phyloP scores from a whole-genome alignment of 768 basidiomycete species.

The Boletus tomentosulus region DNA sequence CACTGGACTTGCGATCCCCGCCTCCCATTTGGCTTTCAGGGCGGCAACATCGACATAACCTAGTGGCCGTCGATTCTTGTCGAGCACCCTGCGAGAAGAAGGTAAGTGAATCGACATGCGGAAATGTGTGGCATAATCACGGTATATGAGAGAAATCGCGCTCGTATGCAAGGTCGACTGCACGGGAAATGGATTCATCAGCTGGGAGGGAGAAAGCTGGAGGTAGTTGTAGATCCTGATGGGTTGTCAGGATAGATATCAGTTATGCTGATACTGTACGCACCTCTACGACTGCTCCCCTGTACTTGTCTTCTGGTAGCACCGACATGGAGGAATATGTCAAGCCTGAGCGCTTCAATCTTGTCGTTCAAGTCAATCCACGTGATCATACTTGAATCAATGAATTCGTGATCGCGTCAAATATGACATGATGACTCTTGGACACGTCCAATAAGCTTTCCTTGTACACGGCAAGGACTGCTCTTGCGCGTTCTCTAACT shows the following conservation, averaged over 20 bases:
- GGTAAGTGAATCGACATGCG: not conserved
- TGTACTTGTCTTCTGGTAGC: conserved; percentile 52
- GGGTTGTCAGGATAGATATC: not conserved
- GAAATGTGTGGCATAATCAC: conserved; percentile 38
- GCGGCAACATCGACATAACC: conserved; percentile 80
- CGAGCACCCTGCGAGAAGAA: conserved; percentile 58
- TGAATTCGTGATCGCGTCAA: not conserved
- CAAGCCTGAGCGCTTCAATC: not conserved
- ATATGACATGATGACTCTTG: too few relatives aligned
- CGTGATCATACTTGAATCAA: not conserved
- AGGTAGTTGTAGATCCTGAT: conserved; percentile 65
- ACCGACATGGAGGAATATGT: conserved; percentile 3
- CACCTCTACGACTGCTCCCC: conserved; percentile 90
- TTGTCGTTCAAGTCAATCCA: not conserved
- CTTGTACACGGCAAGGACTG: too few relatives aligned
- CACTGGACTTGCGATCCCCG: conserved; percentile 66
- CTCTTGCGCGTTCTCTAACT: not conserved
- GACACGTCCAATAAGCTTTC: not conserved
- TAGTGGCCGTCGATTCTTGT: conserved; percentile 64
- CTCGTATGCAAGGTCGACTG: conserved; percentile 86
- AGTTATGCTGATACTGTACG: not conserved
- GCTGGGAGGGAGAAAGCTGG: conserved; percentile 82
- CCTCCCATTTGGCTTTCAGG: conserved; percentile 77
- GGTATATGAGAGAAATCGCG: conserved; percentile 93
- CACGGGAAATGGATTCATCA: conserved; percentile 66